Evolutionary conservation across 2,329 filamentous ascomycete species (phyloP).

Genomic region (Ampelomyces quisqualis): DNA sequence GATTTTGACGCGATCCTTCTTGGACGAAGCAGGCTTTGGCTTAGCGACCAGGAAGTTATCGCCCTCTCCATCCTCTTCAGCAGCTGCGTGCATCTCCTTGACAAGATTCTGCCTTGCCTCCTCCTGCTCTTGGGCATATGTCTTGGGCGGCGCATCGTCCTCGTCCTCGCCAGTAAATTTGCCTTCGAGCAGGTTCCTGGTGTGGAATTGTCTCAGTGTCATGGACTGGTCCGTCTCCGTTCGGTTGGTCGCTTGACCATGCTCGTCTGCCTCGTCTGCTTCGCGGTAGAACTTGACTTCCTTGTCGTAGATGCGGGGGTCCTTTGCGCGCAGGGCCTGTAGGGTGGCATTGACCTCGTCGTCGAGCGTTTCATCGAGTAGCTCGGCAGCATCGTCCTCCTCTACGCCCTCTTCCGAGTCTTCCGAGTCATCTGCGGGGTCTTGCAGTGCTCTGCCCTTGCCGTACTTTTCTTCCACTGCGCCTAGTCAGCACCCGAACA

Average conservation of each 20-base stretch:
- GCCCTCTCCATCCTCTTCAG: conserved; percentile 56
- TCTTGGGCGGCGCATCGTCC: conserved; percentile 59
- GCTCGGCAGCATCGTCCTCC: conserved; percentile 86
- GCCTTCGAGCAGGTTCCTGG: conserved; percentile 80
- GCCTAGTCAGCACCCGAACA: conserved; percentile 21
- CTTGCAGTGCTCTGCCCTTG: conserved; percentile 45
- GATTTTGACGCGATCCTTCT: conserved; percentile 41
- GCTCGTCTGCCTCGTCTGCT: conserved; percentile 62
- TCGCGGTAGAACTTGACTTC: conserved; percentile 74
- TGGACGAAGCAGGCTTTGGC: conserved; percentile 45
- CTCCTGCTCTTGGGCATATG: conserved; percentile 87
- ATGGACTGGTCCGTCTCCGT: conserved; percentile 78
- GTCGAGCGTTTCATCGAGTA: conserved; percentile 83
- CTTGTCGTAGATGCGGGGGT: conserved; percentile 86
- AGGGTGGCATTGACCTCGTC: conserved; percentile 84
- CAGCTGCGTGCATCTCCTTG: conserved; percentile 72
- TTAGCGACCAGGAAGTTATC: conserved; percentile 77
- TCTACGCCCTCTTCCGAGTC: conserved; percentile 62
- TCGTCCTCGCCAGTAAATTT: conserved; percentile 59
- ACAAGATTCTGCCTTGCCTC: conserved; percentile 76
- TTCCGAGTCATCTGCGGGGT: conserved; percentile 55
- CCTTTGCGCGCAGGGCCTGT: conserved; percentile 83
- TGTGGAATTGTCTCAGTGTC: conserved; percentile 85
- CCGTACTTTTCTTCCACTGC: conserved; percentile 87
- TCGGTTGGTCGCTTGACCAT: conserved; percentile 39